Evolutionary conservation across 2,329 filamentous ascomycete species (phyloP).

Genomic region (Trichoderma endophyticum): DNA sequence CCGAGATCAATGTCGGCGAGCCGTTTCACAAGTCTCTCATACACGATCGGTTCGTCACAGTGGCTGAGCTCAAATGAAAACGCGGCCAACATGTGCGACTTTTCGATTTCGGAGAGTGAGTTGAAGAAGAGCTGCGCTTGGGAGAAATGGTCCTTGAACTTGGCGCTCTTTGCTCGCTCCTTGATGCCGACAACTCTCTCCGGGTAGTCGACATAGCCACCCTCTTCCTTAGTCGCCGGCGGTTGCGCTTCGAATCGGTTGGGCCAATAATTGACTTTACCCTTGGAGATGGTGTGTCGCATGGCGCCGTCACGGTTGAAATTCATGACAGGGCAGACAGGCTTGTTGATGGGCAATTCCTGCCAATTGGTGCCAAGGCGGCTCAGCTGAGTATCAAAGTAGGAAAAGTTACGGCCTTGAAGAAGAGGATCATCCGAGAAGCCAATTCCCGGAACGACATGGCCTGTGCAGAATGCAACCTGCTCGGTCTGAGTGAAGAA

Average conservation of each 20-base stretch:
- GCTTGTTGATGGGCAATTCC: constrained; percentile 73
- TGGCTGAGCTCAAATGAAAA: constrained; percentile 77
- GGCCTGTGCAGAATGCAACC: constrained; percentile 75
- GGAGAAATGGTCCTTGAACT: constrained; percentile 74
- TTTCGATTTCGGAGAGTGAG: constrained; percentile 65
- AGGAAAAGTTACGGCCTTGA: constrained; percentile 71
- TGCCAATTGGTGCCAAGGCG: constrained; percentile 73
- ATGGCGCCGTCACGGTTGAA: constrained; percentile 72
- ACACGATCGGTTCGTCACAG: constrained; percentile 75
- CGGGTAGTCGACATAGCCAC: constrained; percentile 64
- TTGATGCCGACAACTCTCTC: constrained; percentile 68
- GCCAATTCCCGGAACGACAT: constrained; percentile 75
- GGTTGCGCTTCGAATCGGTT: constrained; percentile 60
- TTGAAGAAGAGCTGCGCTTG: constrained; percentile 85
- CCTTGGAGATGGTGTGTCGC: constrained; percentile 66
- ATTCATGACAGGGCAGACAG: constrained; percentile 72
- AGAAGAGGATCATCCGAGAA: constrained; percentile 72
- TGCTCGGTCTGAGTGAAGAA: constrained; percentile 83
- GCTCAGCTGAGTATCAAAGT: constrained; percentile 68
- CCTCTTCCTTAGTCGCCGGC: constrained; percentile 59
- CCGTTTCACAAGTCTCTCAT: constrained; percentile 65
- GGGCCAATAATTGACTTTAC: constrained; percentile 66
- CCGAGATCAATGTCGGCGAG: constrained; percentile 69
- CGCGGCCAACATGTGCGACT: constrained; percentile 67
- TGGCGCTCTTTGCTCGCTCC: constrained; percentile 62